Conservation (phyloP, 2,329 filamentous ascomycete species). For the Akanthomyces dipterigenus region DNA sequence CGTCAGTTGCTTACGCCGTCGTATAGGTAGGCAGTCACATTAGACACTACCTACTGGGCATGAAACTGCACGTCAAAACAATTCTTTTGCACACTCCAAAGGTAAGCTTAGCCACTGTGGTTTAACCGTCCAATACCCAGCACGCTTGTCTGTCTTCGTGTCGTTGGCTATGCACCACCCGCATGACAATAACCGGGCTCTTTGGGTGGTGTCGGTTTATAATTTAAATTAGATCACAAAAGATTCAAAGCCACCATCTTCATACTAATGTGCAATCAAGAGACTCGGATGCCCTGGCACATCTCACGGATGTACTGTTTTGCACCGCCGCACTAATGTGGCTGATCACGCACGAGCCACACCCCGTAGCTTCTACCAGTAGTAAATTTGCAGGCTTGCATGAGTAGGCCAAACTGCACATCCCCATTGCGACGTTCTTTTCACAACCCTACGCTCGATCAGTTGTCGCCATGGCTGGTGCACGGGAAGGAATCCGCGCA, state of each 20-base stretch:
- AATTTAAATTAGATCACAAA: too few relatives aligned
- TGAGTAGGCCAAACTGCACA: neutral
- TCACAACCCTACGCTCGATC: conserved; percentile 9
- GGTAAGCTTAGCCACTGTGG: neutral
- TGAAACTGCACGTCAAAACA: neutral
- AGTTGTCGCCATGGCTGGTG: conserved; percentile 31
- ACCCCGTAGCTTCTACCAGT: neutral
- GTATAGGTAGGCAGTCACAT: conserved; percentile 5
- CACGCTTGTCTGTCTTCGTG: too few relatives aligned
- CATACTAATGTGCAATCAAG: too few relatives aligned
- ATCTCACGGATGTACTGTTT: neutral
- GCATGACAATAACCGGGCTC: too few relatives aligned
- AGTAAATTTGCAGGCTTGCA: conserved; percentile 6
- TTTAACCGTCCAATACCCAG: neutral
- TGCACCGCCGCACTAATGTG: conserved; percentile 11
- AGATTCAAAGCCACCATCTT: too few relatives aligned
- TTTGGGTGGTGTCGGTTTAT: too few relatives aligned
- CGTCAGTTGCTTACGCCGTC: conserved; percentile 6
- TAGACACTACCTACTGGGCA: neutral
- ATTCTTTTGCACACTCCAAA: neutral
- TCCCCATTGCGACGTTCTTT: neutral
- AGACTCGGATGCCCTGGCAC: too few relatives aligned
- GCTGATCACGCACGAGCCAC: conserved; percentile 9
- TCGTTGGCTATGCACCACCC: too few relatives aligned
- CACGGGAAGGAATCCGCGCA: conserved; percentile 34